Evolutionary conservation across 2,329 filamentous ascomycete genomes (phyloP).

Genomic region (Aureobasidium sp.): DNA sequence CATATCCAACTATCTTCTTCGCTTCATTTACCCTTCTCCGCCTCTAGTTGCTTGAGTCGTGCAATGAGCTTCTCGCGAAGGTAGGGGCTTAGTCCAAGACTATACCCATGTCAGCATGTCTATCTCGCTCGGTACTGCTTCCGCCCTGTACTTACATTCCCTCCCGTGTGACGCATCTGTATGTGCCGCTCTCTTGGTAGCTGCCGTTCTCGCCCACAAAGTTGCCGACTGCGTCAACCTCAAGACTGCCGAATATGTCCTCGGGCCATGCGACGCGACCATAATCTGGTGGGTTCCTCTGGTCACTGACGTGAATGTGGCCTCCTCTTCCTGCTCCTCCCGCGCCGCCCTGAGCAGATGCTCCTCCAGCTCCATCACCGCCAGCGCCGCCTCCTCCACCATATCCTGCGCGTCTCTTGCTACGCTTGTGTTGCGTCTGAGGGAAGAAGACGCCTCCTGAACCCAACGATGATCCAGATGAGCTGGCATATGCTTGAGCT

Average conservation of each 20-base stretch:
- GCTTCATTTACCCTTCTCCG: neutral
- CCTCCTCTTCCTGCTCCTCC: constrained; percentile 52
- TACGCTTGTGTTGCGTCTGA: constrained; percentile 23
- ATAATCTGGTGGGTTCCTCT: constrained; percentile 52
- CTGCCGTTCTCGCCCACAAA: constrained; percentile 49
- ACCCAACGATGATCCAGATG: constrained; percentile 47
- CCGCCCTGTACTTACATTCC: constrained; percentile 42
- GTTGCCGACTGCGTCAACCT: constrained; percentile 50
- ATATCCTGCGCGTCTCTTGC: constrained; percentile 18
- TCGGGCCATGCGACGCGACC: constrained; percentile 58
- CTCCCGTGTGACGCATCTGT: constrained; percentile 51
- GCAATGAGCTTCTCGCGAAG: constrained; percentile 27
- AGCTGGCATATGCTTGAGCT: constrained; percentile 52
- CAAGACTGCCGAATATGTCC: constrained; percentile 58
- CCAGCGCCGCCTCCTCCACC: constrained; percentile 34
- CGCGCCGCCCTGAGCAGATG: constrained; percentile 50
- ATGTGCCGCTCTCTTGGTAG: constrained; percentile 56
- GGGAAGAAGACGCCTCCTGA: constrained; percentile 43
- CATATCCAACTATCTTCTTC: neutral
- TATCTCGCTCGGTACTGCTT: neutral
- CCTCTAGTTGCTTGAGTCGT: constrained; percentile 24
- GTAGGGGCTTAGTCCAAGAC: constrained; percentile 27
- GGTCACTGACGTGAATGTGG: constrained; percentile 56
- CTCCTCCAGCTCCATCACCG: constrained; percentile 46
- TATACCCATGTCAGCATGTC: constrained; percentile 11